These are phyloP conservation scores for Botrytis byssoidea DNA, from an alignment of 2,329 filamentous ascomycete genomes.

Conservation along the genomic window DNA sequence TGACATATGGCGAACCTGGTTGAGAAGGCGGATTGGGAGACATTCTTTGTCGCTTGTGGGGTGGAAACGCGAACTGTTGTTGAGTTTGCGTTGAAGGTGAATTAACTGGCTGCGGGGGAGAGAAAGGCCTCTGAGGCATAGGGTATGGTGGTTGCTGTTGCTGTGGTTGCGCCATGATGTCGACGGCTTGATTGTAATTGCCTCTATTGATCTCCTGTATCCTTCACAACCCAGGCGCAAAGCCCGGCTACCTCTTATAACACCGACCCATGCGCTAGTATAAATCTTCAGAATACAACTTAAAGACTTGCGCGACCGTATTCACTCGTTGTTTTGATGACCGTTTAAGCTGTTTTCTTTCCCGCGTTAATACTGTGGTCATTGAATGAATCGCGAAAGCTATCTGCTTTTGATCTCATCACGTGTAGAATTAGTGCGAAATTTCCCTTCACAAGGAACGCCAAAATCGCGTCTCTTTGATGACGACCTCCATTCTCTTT, in stretches of 20 bases:
- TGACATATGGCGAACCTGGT: conserved; percentile 60
- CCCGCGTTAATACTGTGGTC: conserved; percentile 12
- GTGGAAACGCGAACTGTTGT: conserved; percentile 59
- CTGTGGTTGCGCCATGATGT: conserved; percentile 40
- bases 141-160: conserved; percentile 40
- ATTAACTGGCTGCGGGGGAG: conserved; percentile 53
- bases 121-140: conserved; percentile 55
- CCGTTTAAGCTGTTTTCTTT: conserved; percentile 14
- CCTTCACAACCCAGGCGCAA: conserved; percentile 37
- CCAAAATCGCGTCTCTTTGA: conserved; percentile 21
- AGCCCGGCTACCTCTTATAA: conserved; percentile 33
- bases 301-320: conserved; percentile 10
- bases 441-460: conserved; percentile 13
- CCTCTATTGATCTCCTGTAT: conserved; percentile 27
- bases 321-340: conserved; percentile 21
- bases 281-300: neutral
- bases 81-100: conserved; percentile 61
- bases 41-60: conserved; percentile 70
- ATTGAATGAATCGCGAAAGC: conserved; percentile 21
- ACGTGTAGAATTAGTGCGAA: conserved; percentile 12
- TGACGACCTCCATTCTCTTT: neutral
- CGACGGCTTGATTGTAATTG: conserved; percentile 20
- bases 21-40: conserved; percentile 69
- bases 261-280: conserved; percentile 33
- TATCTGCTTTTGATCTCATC: conserved; percentile 12